Percentiles rank a stretch among this genome's conserved stretches.
Evolutionary conservation across 129 eudicot species (phyloP).

Genomic region (Arctium lappa): DNA sequence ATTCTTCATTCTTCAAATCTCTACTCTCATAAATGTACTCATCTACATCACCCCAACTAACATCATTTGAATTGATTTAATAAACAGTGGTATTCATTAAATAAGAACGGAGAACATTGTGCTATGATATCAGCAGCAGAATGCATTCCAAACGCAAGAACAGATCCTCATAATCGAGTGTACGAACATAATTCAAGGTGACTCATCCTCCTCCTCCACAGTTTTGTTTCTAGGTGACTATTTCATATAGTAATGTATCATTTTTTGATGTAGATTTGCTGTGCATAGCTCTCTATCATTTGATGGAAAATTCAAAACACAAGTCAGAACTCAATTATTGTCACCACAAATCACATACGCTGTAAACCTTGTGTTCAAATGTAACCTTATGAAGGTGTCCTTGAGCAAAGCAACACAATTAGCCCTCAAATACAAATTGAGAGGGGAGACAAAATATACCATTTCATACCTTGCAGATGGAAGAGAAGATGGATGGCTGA

Average conservation of each 20-base stretch:
- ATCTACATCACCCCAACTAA: no score
- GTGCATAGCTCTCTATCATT: background rate
- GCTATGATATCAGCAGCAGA: background rate
- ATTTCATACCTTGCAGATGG: background rate
- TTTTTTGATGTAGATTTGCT: background rate
- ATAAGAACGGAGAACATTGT: background rate
- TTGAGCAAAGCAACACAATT: background rate
- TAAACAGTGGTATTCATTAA: background rate
- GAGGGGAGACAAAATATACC: background rate
- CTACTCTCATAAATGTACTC: no score
- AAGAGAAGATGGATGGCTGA: background rate
- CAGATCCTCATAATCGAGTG: background rate
- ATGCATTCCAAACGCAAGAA: background rate
- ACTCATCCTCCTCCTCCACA: no score
- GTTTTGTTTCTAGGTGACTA: no score
- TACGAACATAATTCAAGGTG: constrained; percentile 2
- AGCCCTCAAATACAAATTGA: background rate
- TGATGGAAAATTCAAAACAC: background rate
- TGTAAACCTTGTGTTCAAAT: constrained; percentile 14
- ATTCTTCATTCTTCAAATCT: no score
- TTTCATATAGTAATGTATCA: background rate
- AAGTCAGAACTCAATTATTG: background rate
- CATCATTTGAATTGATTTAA: background rate
- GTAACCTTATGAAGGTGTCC: background rate
- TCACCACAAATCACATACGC: background rate